Evolutionary conservation across 2,329 filamentous ascomycete species (phyloP).

Genomic region (Aspergillus puulaauensis): DNA sequence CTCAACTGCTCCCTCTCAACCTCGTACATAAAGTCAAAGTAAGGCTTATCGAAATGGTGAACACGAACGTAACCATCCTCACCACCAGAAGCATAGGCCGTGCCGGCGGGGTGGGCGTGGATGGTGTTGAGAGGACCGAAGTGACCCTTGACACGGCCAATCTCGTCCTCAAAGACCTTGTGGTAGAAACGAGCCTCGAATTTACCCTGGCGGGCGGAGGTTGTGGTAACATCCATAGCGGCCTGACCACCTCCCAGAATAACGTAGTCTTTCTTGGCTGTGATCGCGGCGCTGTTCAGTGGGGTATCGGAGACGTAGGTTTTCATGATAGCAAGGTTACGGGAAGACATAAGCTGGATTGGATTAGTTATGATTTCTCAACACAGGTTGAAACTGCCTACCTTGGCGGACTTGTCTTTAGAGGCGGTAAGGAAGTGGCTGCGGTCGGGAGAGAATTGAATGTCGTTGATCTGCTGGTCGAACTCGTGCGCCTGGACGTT

Average conservation of each 20-base stretch:
- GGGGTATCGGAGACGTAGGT: conserved; percentile 90
- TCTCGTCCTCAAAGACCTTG: conserved; percentile 99
- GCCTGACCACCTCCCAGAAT: conserved; percentile 97
- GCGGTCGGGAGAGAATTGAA: conserved; percentile 91
- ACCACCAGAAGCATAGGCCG: conserved; percentile 89
- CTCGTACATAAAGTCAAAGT: conserved; percentile 99
- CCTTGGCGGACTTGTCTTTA: conserved; percentile 97
- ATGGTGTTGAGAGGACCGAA: conserved; percentile 97
- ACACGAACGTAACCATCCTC: conserved; percentile 98
- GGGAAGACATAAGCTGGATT: conserved; percentile 71
- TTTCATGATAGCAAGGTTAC: conserved; percentile 89
- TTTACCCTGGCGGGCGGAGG: conserved; percentile 90
- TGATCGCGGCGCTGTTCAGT: conserved; percentile 92
- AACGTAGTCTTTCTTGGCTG: conserved; percentile 94
- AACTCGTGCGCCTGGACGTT: conserved; percentile 84
- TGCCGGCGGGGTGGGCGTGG: conserved; percentile 86
- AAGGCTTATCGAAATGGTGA: conserved; percentile 97
- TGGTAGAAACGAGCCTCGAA: conserved; percentile 99
- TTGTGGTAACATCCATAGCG: conserved; percentile 98
- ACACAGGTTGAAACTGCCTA: conserved; percentile 37
- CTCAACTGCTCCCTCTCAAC: conserved; percentile 78
- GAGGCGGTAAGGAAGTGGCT: conserved; percentile 98
- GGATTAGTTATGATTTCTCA: conserved; percentile 15
- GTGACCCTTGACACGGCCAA: conserved; percentile 93
- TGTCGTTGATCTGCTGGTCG: conserved; percentile 79